Conservation (phyloP, 305 asterid species). For the Striga hermonthica region DNA sequence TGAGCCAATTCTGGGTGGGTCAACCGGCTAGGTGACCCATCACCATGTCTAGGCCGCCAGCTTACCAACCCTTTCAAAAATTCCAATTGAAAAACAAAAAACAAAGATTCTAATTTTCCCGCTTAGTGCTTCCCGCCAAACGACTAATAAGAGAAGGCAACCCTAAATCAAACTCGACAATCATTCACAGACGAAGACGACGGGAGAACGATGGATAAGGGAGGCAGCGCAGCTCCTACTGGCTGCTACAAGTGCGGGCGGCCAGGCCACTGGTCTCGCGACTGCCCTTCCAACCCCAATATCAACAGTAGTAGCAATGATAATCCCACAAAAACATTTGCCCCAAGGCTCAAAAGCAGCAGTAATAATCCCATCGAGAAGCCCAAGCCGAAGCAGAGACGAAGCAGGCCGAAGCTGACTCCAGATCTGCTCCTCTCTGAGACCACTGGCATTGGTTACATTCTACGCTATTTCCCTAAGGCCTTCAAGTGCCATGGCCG, state of each 20-base stretch:
- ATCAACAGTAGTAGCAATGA: slow-evolving; percentile 11
- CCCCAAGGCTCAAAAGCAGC: not conserved
- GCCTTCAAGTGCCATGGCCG: slow-evolving; percentile 81
- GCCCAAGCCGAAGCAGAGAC: slow-evolving; percentile 52
- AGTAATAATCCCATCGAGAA: slow-evolving; percentile 27
- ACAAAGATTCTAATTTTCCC: too few relatives aligned
- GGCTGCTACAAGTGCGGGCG: slow-evolving; percentile 97
- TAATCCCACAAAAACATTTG: slow-evolving; percentile 3
- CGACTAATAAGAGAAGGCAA: too few relatives aligned
- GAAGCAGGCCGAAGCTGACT: slow-evolving; percentile 70
- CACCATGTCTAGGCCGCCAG: too few relatives aligned
- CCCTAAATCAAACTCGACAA: too few relatives aligned
- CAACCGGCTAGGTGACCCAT: too few relatives aligned
- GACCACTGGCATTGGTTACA: slow-evolving; percentile 60
- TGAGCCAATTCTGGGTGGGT: too few relatives aligned
- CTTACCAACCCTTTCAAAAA: too few relatives aligned
- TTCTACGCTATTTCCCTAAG: slow-evolving; percentile 82
- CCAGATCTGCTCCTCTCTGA: slow-evolving; percentile 84
- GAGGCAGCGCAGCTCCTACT: slow-evolving; percentile 62
- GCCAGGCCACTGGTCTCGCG: slow-evolving; percentile 98
- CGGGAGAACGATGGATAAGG: slow-evolving; percentile 27
- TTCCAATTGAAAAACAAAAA: too few relatives aligned
- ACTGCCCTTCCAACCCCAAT: slow-evolving; percentile 58
- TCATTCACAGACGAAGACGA: too few relatives aligned
- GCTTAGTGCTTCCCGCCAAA: too few relatives aligned